A percentile compares a stretch with the other conserved stretches of the same genome.
phyloP scores from a whole-genome alignment of 768 basidiomycete genomes.

The Chalciporus piperatus region DNA sequence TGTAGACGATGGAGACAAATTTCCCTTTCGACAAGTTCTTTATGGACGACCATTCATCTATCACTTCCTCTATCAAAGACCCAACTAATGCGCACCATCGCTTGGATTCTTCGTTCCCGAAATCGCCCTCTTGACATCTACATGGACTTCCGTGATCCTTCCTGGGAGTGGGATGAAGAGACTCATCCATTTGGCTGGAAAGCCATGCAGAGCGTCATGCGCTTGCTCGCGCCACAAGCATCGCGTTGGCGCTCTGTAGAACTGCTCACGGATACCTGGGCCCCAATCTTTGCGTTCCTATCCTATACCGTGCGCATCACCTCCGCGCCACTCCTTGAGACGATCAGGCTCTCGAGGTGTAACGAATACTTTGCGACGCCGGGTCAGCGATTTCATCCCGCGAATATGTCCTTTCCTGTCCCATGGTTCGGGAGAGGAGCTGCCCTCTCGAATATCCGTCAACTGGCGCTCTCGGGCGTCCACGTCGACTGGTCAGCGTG shows the following conservation, averaged over 20 bases:
- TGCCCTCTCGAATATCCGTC: slow-evolving; percentile 32
- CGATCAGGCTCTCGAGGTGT: slow-evolving; percentile 49
- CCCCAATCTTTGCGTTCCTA: slow-evolving; percentile 53
- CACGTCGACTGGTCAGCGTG: slow-evolving; percentile 53
- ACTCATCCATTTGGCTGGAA: slow-evolving; percentile 44
- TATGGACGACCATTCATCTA: slow-evolving; percentile 55
- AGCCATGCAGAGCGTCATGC: slow-evolving; percentile 45
- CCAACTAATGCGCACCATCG: slow-evolving; percentile 36
- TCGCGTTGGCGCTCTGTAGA: slow-evolving; percentile 47
- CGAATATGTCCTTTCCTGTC: slow-evolving; percentile 37
- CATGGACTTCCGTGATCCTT: slow-evolving; percentile 57
- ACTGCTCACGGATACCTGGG: slow-evolving; percentile 60
- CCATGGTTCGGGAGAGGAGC: slow-evolving; percentile 40
- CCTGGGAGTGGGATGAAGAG: slow-evolving; percentile 50
- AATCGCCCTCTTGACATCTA: slow-evolving; percentile 46
- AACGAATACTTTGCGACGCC: slow-evolving; percentile 53
- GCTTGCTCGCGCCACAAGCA: slow-evolving; percentile 43
- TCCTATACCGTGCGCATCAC: slow-evolving; percentile 34
- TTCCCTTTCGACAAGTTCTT: slow-evolving; percentile 39
- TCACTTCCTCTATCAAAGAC: slow-evolving; percentile 39
- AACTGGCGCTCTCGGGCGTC: slow-evolving; percentile 51
- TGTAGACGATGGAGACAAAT: slow-evolving; percentile 51
- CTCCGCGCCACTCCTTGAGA: slow-evolving; percentile 37
- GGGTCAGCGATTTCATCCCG: slow-evolving; percentile 45
- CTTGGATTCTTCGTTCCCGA: slow-evolving; percentile 46